Evolutionary conservation across 2,329 filamentous ascomycete genomes (phyloP), one percentile per base, ranked within the genome.

Genomic region (Trichoderma semiorbis): DNA sequence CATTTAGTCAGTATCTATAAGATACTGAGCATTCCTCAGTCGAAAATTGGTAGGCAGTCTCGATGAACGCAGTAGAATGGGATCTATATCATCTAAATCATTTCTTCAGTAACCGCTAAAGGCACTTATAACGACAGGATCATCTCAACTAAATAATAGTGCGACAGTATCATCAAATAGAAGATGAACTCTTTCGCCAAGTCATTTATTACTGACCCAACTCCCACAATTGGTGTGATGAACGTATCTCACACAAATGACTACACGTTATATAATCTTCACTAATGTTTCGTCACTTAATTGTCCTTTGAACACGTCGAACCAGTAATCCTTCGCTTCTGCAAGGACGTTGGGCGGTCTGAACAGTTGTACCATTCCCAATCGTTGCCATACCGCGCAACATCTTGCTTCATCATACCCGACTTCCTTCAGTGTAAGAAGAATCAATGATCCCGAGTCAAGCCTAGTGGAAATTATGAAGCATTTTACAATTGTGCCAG

Each of bases 381-480:
- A 2, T 6, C 69, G 47, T 7, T 71, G 32, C 47, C 32, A 71
- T 16, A 67, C 16, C 5, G 10, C 7, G 24, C 69, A 60, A 3
- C 50, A 12, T 21, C 32, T n/a, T 18, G 39, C 8, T 14, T 30
- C 43, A 58, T 65, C 69, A 8, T 70, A 50, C 10, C 32, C 32
- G 7, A 11, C 30, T 10, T 30, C 18, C 5, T 21, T 55, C 5
- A 72, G 28, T 34, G 65, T 14, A 55, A 72, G 47, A 24, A 58
- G 55, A 7, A 32, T 26, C 30, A 72, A 18, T 11, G 69, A 55
- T 5, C 67, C 66, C 2, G 72, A 72, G 12, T 68, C 61, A 21
- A 30, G 24, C 7, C 50, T 67, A 12, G 71, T 60, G 16, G 69
- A 60, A 8, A 73, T n/a, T 32, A 74, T 24, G 12, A 74, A 68